phyloP scores from a whole-genome alignment of 805 yeast genomes.

The Barnettozyma botsteinii region DNA sequence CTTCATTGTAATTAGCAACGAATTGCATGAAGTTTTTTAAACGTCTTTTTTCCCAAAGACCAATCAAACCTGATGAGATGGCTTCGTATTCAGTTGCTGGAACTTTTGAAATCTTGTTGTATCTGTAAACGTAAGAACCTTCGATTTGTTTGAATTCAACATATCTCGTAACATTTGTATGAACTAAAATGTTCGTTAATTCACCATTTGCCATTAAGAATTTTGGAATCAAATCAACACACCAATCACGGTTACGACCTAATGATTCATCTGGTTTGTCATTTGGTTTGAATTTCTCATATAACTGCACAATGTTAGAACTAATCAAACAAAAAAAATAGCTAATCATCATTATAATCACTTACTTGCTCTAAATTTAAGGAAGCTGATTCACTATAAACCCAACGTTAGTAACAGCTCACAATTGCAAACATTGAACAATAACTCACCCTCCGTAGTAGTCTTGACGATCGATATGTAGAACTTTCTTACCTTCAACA shows the following conservation, averaged over 20 bases:
- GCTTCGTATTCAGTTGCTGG: conserved; percentile 93
- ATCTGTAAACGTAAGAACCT: conserved; percentile 87
- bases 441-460: conserved; percentile 67
- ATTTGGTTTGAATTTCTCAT: conserved; percentile 77
- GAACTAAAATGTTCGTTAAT: conserved; percentile 88
- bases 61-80: conserved; percentile 85
- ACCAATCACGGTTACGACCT: conserved; percentile 97
- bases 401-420: not conserved
- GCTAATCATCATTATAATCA: too few relatives aligned
- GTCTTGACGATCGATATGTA: conserved; percentile 94
- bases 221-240: conserved; percentile 94
- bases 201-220: conserved; percentile 97
- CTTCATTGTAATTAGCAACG: conserved; percentile 76
- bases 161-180: conserved; percentile 93
- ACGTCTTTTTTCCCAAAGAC: conserved; percentile 91
- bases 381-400: conserved; percentile 67
- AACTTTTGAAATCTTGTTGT: conserved; percentile 88
- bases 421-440: conserved; percentile 21
- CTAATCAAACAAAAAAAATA: too few relatives aligned
- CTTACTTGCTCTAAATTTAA: conserved; percentile 55
- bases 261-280: conserved; percentile 60
- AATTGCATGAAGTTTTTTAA: conserved; percentile 89
- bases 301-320: conserved; percentile 39
- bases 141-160: conserved; percentile 94
- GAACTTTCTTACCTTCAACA: conserved; percentile 96